phyloP scores from a whole-genome alignment of 169 alveolate genomes.

The Cystoisospora suis region DNA sequence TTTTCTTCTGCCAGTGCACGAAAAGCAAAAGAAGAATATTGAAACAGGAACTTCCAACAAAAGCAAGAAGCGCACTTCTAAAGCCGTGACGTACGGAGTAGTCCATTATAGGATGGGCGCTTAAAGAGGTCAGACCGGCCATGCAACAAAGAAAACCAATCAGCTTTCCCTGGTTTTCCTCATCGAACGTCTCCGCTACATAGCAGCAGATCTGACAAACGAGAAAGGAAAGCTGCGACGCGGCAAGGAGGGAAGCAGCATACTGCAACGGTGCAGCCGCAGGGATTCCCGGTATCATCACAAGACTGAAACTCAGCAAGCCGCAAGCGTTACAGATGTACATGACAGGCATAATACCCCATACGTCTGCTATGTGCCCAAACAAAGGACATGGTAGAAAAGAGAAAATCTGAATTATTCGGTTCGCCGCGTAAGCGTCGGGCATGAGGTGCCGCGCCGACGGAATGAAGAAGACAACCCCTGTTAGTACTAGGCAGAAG shows the following conservation, averaged over 20 bases:
- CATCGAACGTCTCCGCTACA: not conserved
- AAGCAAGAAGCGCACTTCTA: not conserved
- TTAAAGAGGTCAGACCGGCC: conserved; percentile 32
- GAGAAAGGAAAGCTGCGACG: conserved; percentile 40
- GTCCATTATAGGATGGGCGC: conserved; percentile 10
- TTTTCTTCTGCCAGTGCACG: conserved; percentile 15
- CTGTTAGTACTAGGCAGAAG: not conserved
- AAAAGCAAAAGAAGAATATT: not conserved
- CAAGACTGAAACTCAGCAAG: not conserved
- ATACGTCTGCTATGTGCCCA: conserved; percentile 27
- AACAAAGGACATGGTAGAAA: conserved; percentile 44
- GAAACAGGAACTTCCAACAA: not conserved
- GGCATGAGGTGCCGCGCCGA: conserved; percentile 39
- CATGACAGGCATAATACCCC: conserved; percentile 42
- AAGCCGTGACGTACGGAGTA: conserved; percentile 16
- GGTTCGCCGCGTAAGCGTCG: conserved; percentile 44
- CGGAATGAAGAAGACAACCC: conserved; percentile 35
- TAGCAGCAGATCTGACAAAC: conserved; percentile 40
- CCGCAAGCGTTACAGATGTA: conserved; percentile 26
- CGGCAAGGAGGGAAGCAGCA: conserved; percentile 9
- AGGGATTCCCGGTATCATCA: conserved; percentile 25
- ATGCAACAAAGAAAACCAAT: conserved; percentile 16
- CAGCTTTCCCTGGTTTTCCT: conserved; percentile 38
- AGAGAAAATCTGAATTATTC: conserved; percentile 40
- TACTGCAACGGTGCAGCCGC: conserved; percentile 6